Evolutionary conservation across 768 basidiomycete species (phyloP), one percentile per base, ranked within the genome.

Genomic region (Pulveroboletus sp.): DNA sequence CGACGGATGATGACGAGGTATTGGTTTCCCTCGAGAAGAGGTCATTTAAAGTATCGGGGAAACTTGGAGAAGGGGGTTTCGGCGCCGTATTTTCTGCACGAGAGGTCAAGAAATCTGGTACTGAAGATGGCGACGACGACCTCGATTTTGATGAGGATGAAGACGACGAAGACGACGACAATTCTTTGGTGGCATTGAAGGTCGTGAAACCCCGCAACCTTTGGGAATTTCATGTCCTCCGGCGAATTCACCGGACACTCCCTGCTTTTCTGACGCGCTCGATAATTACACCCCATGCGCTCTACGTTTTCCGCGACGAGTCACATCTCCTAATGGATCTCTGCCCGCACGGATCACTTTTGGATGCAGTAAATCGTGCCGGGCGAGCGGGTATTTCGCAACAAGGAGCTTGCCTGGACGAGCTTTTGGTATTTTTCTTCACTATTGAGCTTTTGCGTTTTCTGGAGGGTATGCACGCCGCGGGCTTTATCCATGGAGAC

Each of bases 41-140:
- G 50, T 73, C 72, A 46, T 92, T 88, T 61, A 78, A 78, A 46
- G 81, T 97, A 5, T 71, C 76, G 3, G 87, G 87, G 54, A 99
- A 98, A 67, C 76, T 99, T 21, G 96, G 96, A 15, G 96, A 99
- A 70, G 96, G 96, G 6, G 92, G 94, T 0, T 99, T 95, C 59
- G 96, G 95, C 3, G 80, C 86, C 3, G 96, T 99, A n/a, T 99
- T 95, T 74, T 80, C 86, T 53, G 90, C 89, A 4, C 77, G 78
- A 48, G 78, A 84, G 62, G 46, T 74, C 61, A 50, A 57, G 17
- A 69, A 77, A 10, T 75, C 80, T 7, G 69, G 71, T 27, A 62
- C 54, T 17, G 64, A 70, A 46, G 66, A 68, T 0, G 74, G 74
- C 6, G 76, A 76, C 3, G 75, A 76, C 4, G 75, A 72, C 8